Evolutionary conservation across 2,329 filamentous ascomycete species (phyloP).

Genomic region (Epichloe sp.): DNA sequence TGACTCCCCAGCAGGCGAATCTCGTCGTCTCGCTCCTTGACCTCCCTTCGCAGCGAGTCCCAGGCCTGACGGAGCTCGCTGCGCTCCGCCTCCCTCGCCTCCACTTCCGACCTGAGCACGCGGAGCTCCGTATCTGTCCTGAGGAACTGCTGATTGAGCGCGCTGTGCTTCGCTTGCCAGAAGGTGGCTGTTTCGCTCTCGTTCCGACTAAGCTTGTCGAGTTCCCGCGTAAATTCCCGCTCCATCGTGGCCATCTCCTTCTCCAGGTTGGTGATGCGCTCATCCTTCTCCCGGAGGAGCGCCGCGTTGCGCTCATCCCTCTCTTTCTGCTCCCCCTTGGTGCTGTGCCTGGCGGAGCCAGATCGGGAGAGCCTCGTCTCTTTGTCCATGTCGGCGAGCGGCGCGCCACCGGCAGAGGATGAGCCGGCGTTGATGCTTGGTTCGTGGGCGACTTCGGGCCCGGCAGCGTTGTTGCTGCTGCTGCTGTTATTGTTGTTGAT

Average conservation of each 20-base stretch:
- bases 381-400: slow-evolving; percentile 19
- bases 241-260: slow-evolving; percentile 39
- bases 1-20: slow-evolving; percentile 42
- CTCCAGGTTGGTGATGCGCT: slow-evolving; percentile 38
- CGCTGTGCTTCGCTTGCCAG: slow-evolving; percentile 44
- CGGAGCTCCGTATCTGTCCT: slow-evolving; percentile 40
- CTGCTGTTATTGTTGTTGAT: slow-evolving; percentile 11
- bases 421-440: slow-evolving; percentile 7
- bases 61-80: slow-evolving; percentile 37
- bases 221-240: slow-evolving; percentile 37
- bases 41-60: slow-evolving; percentile 32
- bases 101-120: slow-evolving; percentile 35
- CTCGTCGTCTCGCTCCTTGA: slow-evolving; percentile 42
- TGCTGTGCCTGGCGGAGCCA: slow-evolving; percentile 3
- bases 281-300: slow-evolving; percentile 33
- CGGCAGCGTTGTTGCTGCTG: slow-evolving; percentile 8
- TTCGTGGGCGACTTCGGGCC: slow-evolving; percentile 14
- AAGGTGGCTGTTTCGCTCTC: slow-evolving; percentile 43
- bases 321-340: slow-evolving; percentile 11
- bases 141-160: slow-evolving; percentile 37
- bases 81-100: slow-evolving; percentile 31
- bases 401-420: slow-evolving; percentile 13
- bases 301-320: slow-evolving; percentile 1
- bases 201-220: slow-evolving; percentile 38
- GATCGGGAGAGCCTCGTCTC: slow-evolving; percentile 9